Percentiles rank a stretch among this genome's conserved stretches.
These are phyloP conservation scores for Adansonia digitata DNA, from an alignment of 345 rosid genomes.

Conservation along the genomic window DNA sequence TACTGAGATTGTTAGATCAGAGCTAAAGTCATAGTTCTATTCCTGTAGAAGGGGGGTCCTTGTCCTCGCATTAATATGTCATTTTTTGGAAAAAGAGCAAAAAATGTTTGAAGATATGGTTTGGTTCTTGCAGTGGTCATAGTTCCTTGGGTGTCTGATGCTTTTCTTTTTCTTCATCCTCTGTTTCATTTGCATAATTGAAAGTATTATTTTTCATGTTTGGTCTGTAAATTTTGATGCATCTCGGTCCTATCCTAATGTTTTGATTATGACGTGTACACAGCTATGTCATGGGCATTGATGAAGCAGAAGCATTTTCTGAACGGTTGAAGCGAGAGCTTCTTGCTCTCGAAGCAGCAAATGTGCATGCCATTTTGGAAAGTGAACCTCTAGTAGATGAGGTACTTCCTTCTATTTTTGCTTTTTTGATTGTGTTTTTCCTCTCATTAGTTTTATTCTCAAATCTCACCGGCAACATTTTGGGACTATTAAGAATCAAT, in stretches of 20 bases:
- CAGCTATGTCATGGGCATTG: conserved; percentile 98
- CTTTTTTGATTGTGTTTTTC: conserved; percentile 2
- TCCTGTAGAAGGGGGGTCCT: neutral
- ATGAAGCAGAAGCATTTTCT: conserved; percentile 98
- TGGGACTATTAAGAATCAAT: neutral
- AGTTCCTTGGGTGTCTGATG: neutral
- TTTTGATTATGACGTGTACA: conserved; percentile 14
- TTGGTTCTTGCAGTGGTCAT: neutral
- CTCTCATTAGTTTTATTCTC: neutral
- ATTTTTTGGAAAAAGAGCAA: neutral
- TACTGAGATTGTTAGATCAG: neutral
- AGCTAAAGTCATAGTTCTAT: neutral
- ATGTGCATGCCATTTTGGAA: conserved; percentile 98
- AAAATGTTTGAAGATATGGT: neutral
- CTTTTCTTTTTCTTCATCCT: neutral
- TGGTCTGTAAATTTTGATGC: neutral
- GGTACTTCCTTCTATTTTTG: conserved; percentile 35
- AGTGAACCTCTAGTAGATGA: conserved; percentile 90
- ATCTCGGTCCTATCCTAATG: neutral
- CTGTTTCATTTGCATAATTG: conserved; percentile 3
- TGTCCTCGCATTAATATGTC: neutral
- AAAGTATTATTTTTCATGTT: neutral
- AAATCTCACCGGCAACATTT: neutral
- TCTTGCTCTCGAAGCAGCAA: conserved; percentile 97
- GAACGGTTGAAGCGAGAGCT: conserved; percentile 97